phyloP scores from a whole-genome alignment of 352 stramenopile genomes.

The Phytopythium cucurbitacearum region DNA sequence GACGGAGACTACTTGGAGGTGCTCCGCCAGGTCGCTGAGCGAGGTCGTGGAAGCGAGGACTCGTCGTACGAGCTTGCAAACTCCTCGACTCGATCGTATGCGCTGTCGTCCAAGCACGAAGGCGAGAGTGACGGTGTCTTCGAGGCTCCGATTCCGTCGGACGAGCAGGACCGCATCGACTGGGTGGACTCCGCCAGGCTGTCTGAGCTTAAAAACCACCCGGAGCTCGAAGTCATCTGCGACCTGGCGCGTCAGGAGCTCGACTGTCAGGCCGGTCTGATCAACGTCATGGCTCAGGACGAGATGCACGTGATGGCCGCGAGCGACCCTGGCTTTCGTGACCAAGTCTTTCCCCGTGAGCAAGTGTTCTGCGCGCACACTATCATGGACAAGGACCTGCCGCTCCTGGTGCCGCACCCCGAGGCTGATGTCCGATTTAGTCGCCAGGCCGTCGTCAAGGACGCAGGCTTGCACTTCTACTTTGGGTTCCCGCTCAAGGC shows the following conservation, averaged over 20 bases:
- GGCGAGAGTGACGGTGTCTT: background rate
- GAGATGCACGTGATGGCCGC: slow-evolving; percentile 40
- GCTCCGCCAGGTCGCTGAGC: too few relatives aligned
- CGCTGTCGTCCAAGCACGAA: slow-evolving; percentile 20
- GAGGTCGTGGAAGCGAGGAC: too few relatives aligned
- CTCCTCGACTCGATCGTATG: slow-evolving; percentile 27
- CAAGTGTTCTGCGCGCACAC: slow-evolving; percentile 55
- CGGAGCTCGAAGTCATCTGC: slow-evolving; percentile 66
- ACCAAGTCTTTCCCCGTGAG: slow-evolving; percentile 28
- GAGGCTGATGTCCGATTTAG: slow-evolving; percentile 61
- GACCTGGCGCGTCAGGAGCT: slow-evolving; percentile 44
- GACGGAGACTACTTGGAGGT: background rate
- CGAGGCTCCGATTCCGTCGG: slow-evolving; percentile 24
- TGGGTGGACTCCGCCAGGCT: slow-evolving; percentile 30
- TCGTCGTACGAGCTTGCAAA: slow-evolving; percentile 19
- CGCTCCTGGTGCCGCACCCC: slow-evolving; percentile 45
- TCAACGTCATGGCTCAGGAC: slow-evolving; percentile 41
- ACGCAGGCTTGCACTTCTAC: slow-evolving; percentile 50
- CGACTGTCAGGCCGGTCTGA: slow-evolving; percentile 34
- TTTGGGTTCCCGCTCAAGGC: slow-evolving; percentile 50
- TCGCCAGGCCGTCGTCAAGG: slow-evolving; percentile 27
- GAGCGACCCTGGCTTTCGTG: slow-evolving; percentile 26
- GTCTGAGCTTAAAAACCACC: slow-evolving; percentile 34
- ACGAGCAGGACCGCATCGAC: slow-evolving; percentile 33
- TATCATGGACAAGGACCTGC: slow-evolving; percentile 44